phyloP scores from a whole-genome alignment of 2,329 filamentous ascomycete species.

The Monosporascus ibericus region DNA sequence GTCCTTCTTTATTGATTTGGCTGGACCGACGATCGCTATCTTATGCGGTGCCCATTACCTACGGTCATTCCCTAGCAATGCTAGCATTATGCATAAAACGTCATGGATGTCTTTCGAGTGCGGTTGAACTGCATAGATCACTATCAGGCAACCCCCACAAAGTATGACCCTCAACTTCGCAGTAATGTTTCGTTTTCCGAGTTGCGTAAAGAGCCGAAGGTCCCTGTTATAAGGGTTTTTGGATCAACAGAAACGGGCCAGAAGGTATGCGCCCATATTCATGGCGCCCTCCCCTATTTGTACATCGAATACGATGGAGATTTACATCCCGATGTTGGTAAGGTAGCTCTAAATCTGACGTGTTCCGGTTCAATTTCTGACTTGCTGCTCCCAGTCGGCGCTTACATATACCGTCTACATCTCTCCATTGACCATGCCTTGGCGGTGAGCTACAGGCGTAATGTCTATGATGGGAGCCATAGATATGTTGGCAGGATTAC shows the following conservation, averaged over 20 bases:
- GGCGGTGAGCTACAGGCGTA: conserved; percentile 75
- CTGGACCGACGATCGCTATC: neutral
- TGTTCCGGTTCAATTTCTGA: conserved; percentile 1
- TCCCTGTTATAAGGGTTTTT: conserved; percentile 86
- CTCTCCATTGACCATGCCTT: conserved; percentile 87
- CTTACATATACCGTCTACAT: conserved; percentile 73
- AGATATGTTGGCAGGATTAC: conserved; percentile 85
- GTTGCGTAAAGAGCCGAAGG: conserved; percentile 58
- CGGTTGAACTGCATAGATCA: conserved; percentile 94
- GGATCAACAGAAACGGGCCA: conserved; percentile 91
- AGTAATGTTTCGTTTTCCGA: conserved; percentile 55
- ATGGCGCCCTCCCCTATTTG: conserved; percentile 94
- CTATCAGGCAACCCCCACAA: conserved; percentile 75
- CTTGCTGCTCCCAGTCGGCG: conserved; percentile 47
- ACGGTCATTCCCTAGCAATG: neutral
- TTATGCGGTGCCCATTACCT: neutral
- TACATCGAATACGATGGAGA: conserved; percentile 79
- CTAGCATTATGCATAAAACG: conserved; percentile 6
- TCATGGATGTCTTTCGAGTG: conserved; percentile 73
- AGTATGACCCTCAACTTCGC: conserved; percentile 73
- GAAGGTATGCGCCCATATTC: conserved; percentile 92
- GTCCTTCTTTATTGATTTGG: neutral
- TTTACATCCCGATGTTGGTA: conserved; percentile 62
- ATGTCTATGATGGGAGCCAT: conserved; percentile 60
- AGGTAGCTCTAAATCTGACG: conserved; percentile 19